Evolutionary conservation across 2,329 filamentous ascomycete species (phyloP).

Genomic region (Hirsutella thompsonii): DNA sequence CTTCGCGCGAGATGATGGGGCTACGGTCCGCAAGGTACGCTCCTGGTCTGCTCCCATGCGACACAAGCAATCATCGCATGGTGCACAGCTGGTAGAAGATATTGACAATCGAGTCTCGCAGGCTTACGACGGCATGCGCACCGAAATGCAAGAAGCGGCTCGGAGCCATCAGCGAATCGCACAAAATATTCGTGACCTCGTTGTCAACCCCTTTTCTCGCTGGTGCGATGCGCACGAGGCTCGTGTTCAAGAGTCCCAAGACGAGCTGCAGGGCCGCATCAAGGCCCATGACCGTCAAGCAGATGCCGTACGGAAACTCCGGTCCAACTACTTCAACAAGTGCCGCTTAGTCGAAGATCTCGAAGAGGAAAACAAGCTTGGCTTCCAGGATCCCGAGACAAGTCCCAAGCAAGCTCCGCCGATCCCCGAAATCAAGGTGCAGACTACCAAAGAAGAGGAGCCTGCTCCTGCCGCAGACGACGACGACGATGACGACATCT

Average conservation of each 20-base stretch:
- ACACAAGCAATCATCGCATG: background rate
- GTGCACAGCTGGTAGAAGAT: too few relatives aligned
- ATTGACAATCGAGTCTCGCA: too few relatives aligned
- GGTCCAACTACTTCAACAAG: constrained; percentile 98
- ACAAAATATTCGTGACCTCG: constrained; percentile 88
- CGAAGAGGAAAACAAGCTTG: constrained; percentile 96
- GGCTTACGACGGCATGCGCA: constrained; percentile 89
- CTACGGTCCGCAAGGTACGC: constrained; percentile 80
- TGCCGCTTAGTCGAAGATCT: constrained; percentile 91
- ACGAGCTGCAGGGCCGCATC: constrained; percentile 81
- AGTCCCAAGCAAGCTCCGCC: constrained; percentile 46
- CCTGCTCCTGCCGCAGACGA: constrained; percentile 9
- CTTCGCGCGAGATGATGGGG: constrained; percentile 85
- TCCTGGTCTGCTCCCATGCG: background rate
- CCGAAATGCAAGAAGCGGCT: constrained; percentile 82
- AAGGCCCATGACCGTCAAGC: constrained; percentile 89
- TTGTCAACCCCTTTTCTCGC: constrained; percentile 83
- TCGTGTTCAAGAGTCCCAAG: constrained; percentile 85
- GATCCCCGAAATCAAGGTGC: constrained; percentile 82
- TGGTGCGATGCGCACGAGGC: constrained; percentile 95
- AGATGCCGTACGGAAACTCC: constrained; percentile 80
- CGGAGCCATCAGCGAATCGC: constrained; percentile 92
- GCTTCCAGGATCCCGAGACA: constrained; percentile 74
- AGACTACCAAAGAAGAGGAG: constrained; percentile 49
- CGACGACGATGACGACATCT: constrained; percentile 58